Evolutionary conservation across 176 grass and related monocot species (phyloP), one percentile per base, ranked within the genome.

Genomic region (Triticum timopheevii): DNA sequence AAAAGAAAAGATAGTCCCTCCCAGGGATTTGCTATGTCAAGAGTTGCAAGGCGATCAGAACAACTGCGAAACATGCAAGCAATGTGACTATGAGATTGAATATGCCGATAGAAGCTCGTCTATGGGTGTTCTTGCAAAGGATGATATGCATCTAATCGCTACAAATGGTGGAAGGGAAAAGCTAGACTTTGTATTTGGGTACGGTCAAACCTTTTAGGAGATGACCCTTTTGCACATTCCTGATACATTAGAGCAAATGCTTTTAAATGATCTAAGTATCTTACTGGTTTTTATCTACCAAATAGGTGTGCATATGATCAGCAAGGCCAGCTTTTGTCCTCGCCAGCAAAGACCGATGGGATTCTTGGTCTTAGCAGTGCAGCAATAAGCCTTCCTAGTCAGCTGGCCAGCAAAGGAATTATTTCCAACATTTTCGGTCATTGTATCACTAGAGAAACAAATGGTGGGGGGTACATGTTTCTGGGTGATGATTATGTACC

Each of bases 71-170:
- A 89, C 97, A 24, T 96, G 92, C 87, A 90, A 84, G 28, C 97
- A 99, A 79, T 99, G 97, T 83, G 97, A 99, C 49, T 99, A 96
- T 90, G 97, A 99, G 86, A 94, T 99, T 73, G 94, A 99, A 85
- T 99, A 99, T 72, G 97, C 97, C 17, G 97, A 99, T 84, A 87
- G 86, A 76, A 99, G 97, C 74, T 99, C 94, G 45, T 99, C 97
- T 23, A 94, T 96, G 82, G 97, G 97, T 83, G 92, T 99, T 40
- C 93, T 99, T 84, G 94, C 97, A 42, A 94, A 83, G 81, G 97
- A 99, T 82, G 89, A 96, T 61, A 93, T 99, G 92, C 85, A 94
- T 90, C 28, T 96, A 64, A 84, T 93, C 8, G 69, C 89, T 59
- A 86, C 94, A 61, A 87, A 93, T 87, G 92, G 87, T 78, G 85